Base-by-base conservation (phyloP, 176 grass and related monocot genomes). In the Aegilops bicornis region DNA sequence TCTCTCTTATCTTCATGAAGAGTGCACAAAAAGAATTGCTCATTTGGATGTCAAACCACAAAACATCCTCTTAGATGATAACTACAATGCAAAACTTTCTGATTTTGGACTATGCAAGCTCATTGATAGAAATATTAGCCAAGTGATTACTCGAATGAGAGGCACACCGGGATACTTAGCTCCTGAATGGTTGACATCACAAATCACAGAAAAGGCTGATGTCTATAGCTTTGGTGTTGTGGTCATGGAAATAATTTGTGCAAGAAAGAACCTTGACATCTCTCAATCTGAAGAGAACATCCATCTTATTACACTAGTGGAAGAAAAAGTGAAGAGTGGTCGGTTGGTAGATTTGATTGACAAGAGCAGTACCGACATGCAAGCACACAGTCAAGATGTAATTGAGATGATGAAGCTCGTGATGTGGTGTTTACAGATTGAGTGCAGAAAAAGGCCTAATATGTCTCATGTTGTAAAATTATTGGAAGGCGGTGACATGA, bases 401-500 rank as follows among this genome's bases (percentile, higher is more conserved):
- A 7, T 54, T 54, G 15, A 54, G 50, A 54, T 19, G 50, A 54
- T 54, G 50, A 54, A 54, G 50, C 16, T 54, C 5, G 50, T 16
- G 50, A 54, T 54, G 50, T 54, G 50, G 50, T 54, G 50, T 58
- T 60, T 92, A 25, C 87, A 92, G 25, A 52, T 30, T 15, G 84
- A 89, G 37, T 64, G 48, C 20, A 87, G 32, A 73, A 84, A 47
- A 71, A 90, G 88, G 37, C 88, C 91, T 83, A 73, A 56, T 48
- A 93, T 93, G 91, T 86, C 86, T 0, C 70, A 77, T 19, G 91
- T 93, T 0, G 61, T 93, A 10, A 86, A 93, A 65, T 82, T 88
- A 4, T 64, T 93, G 45, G 82, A 93, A 88, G 88, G 88, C 19
- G 88, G 88, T 29, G 16, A 20, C 63, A 79, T 75, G 58, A 36